Conservation (phyloP, 257 asterid genomes). For the Solanum etuberosum region DNA sequence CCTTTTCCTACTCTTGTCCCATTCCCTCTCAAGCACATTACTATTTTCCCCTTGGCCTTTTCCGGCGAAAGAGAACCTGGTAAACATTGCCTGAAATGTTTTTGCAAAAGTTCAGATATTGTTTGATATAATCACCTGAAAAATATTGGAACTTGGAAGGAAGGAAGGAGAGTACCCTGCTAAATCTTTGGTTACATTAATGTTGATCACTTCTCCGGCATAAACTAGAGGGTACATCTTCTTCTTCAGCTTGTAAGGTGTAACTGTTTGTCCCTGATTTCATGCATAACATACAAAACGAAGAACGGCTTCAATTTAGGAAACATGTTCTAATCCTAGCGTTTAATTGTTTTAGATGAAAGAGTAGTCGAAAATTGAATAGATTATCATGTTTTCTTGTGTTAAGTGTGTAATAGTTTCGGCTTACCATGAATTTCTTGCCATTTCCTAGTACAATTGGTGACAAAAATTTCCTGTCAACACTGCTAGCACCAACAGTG, state of each 20-base stretch:
- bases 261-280: slow-evolving; percentile 65
- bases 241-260: slow-evolving; percentile 45
- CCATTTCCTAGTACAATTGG: slow-evolving; percentile 64
- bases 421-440: slow-evolving; percentile 27
- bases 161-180: slow-evolving; percentile 25
- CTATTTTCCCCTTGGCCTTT: slow-evolving; percentile 69
- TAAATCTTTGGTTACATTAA: slow-evolving; percentile 25
- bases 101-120: background rate
- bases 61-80: slow-evolving; percentile 59
- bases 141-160: background rate
- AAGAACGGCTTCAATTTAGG: background rate
- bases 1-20: slow-evolving; percentile 80
- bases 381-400: background rate
- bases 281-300: background rate
- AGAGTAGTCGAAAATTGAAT: background rate
- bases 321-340: background rate
- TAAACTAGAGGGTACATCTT: slow-evolving; percentile 53
- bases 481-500: slow-evolving; percentile 84
- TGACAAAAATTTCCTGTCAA: slow-evolving; percentile 49
- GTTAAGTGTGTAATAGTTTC: background rate
- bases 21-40: slow-evolving; percentile 63
- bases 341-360: background rate
- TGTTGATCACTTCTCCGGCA: slow-evolving; percentile 49
- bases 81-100: slow-evolving; percentile 58
- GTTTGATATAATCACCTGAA: background rate